These are phyloP conservation scores for Ogataea sp. DNA, from an alignment of 805 yeast genomes.

Conservation along the genomic window DNA sequence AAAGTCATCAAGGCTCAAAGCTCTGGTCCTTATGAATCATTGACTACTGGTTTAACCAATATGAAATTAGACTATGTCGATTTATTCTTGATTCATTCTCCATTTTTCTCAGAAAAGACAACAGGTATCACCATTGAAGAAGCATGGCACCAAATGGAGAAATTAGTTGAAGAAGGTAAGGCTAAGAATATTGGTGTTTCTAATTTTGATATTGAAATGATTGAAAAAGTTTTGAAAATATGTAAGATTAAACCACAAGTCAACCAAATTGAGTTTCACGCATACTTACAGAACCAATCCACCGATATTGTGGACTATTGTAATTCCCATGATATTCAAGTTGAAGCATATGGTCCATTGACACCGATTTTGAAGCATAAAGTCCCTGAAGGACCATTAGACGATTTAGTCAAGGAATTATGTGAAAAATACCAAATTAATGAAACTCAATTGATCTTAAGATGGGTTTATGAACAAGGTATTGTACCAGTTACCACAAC, in stretches of 20 bases:
- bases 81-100: slow-evolving; percentile 55
- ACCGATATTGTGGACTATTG: slow-evolving; percentile 47
- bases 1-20: slow-evolving; percentile 5
- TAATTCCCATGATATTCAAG: slow-evolving; percentile 37
- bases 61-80: slow-evolving; percentile 49
- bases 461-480: slow-evolving; percentile 63
- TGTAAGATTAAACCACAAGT: slow-evolving; percentile 48
- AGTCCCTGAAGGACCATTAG: slow-evolving; percentile 33
- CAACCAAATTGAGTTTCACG: slow-evolving; percentile 64
- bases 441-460: slow-evolving; percentile 56
- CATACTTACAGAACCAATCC: slow-evolving; percentile 57
- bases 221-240: slow-evolving; percentile 33
- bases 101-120: slow-evolving; percentile 34
- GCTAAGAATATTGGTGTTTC: slow-evolving; percentile 52
- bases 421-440: slow-evolving; percentile 49
- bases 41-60: slow-evolving; percentile 37
- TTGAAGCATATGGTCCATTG: slow-evolving; percentile 64
- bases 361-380: slow-evolving; percentile 46
- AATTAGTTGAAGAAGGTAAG: slow-evolving; percentile 34
- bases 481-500: slow-evolving; percentile 73
- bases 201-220: slow-evolving; percentile 42
- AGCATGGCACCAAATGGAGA: slow-evolving; percentile 42
- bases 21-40: slow-evolving; percentile 39
- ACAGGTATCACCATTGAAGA: slow-evolving; percentile 38
- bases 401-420: slow-evolving; percentile 29